These are phyloP conservation scores for Coffea eugenioides DNA, from an alignment of 257 asterid species.

Conservation along the genomic window DNA sequence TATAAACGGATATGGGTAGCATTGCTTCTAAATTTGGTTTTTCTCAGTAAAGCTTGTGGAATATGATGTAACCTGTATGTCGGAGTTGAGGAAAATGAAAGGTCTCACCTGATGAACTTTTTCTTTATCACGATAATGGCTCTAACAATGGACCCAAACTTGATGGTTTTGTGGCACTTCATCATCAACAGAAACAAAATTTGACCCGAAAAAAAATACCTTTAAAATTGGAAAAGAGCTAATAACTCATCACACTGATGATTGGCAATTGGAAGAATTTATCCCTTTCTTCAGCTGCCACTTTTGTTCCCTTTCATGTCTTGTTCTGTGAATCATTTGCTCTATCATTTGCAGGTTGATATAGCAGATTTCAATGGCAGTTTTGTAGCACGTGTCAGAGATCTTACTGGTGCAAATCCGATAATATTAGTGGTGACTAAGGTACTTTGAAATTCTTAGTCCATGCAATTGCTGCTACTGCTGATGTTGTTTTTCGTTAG, in stretches of 20 bases:
- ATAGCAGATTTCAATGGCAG: slow-evolving; percentile 97
- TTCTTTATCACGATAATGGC: not conserved
- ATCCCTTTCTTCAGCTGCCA: not conserved
- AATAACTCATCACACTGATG: not conserved
- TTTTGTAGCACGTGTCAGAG: slow-evolving; percentile 82
- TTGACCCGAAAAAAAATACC: not conserved
- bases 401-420: slow-evolving; percentile 93
- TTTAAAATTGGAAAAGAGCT: not conserved
- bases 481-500: not conserved
- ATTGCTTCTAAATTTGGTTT: not conserved
- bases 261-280: not conserved
- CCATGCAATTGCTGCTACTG: not conserved
- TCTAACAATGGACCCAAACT: not conserved
- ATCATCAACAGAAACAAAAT: not conserved
- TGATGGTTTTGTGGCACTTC: not conserved
- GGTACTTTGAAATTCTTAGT: slow-evolving; percentile 35
- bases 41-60: not conserved
- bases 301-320: not conserved
- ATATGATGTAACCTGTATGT: not conserved
- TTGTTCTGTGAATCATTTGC: not conserved
- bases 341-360: slow-evolving; percentile 63
- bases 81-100: not conserved
- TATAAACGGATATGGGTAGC: not conserved
- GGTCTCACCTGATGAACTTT: not conserved
- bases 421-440: slow-evolving; percentile 86